Base-by-base conservation (phyloP, 352 stramenopile genomes). In the Globisporangium mamillatum region DNA sequence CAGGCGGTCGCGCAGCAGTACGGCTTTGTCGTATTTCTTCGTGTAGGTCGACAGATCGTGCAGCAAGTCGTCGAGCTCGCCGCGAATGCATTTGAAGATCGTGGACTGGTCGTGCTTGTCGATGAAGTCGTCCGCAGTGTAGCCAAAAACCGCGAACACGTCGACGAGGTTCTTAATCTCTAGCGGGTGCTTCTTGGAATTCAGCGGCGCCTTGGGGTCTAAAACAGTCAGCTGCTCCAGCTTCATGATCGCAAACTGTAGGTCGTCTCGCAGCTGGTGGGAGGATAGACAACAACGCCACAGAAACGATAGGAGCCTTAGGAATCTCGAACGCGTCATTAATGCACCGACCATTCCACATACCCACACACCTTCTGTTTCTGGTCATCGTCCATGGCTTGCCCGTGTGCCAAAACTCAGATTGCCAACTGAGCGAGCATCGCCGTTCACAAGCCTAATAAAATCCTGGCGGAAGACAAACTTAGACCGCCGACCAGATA, bases 221-320 rank as follows among this genome's bases (percentile, higher is more conserved):
- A 90, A 71, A 38, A 86, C 74, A 4, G 65, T 73, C 5, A 88
- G 67, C 20, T 85, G 71, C 52, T 93, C 80, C 18, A 67, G 70
- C 32, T 90, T 84, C 68, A 91, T 78, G 58, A 93, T 88, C 7
- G 86, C 86, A 68, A 93, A 91, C 60, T 89, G 77, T 16, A 92
- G 63, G 41, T 93, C 83, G 70, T 91, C 79, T 16, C 80, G 81
- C 24, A 93, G 71, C 86, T 92, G 61, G 1, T 66, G 41, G 14
- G 3, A 41, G 14, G 41, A 48, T 5, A 46, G 3, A 46, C 10
- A 16, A 46, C 25, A 46, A 63, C 12, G 66, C 63, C 5, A 62
- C 0, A 67, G 20, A 70, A n/a, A 32, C 14, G 34, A 69, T 3
- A 53, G 56, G 41, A 54, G 29, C 52, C 38, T 46, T 20, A 20